These are phyloP conservation scores for Chaetomium fimeti DNA, from an alignment of 495 filamentous ascomycete species.

Conservation along the genomic window DNA sequence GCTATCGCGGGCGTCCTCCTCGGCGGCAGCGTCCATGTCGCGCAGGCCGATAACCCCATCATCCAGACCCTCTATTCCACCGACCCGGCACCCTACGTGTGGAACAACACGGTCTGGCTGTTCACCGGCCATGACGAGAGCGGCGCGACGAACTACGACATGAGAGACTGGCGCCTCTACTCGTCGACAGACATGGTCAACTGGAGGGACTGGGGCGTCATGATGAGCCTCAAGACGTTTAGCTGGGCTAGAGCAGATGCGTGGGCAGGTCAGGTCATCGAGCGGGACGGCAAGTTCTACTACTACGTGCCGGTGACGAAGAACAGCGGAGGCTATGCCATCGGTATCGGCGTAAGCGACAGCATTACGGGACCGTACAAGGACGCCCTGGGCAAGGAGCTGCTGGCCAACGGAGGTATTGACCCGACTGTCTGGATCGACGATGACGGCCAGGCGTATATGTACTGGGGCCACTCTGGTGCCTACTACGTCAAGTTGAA, in stretches of 20 bases:
- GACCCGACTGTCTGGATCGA: too few species aligned
- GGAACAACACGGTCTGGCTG: constrained; percentile 2
- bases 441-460: too few species aligned
- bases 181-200: constrained; percentile 1
- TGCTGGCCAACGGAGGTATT: too few species aligned
- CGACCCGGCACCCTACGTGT: background rate
- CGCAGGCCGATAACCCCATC: background rate
- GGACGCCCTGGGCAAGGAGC: too few species aligned
- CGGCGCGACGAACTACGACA: background rate
- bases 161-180: background rate
- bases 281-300: constrained; percentile 2
- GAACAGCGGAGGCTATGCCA: background rate
- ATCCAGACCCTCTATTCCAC: background rate
- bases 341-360: background rate
- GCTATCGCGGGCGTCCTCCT: too few species aligned
- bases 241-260: background rate
- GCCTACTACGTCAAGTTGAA: too few species aligned
- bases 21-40: too few species aligned
- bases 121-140: background rate
- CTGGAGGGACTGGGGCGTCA: background rate
- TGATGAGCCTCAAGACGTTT: background rate
- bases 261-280: background rate
- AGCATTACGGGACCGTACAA: too few species aligned
- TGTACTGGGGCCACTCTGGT: too few species aligned
- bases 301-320: background rate